A percentile compares a stretch with the other conserved stretches of the same genome.
Evolutionary conservation across 768 basidiomycete species (phyloP).

Genomic region (Phlebiopsis gigantea): DNA sequence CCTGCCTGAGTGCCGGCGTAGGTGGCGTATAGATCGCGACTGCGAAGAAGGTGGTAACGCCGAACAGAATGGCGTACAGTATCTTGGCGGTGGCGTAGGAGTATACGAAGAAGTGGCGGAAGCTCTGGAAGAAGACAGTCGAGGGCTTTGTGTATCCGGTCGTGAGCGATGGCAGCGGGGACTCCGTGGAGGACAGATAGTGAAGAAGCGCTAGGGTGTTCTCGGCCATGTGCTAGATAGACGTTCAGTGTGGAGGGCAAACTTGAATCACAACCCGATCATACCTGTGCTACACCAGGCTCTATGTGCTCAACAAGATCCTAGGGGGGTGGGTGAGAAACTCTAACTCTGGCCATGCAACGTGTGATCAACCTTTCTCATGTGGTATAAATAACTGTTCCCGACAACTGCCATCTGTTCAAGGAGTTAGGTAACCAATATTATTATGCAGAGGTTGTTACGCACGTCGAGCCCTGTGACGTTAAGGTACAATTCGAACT

Average conservation of each 20-base stretch:
- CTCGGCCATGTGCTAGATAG: conserved; percentile 81
- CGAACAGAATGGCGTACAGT: conserved; percentile 50
- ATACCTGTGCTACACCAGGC: conserved; percentile 63
- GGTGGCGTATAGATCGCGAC: conserved; percentile 39
- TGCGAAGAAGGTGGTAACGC: conserved; percentile 32
- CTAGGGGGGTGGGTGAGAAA: conserved; percentile 23
- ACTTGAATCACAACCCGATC: conserved; percentile 1
- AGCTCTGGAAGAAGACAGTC: conserved; percentile 73
- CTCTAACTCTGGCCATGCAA: no score
- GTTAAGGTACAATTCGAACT: conserved; percentile 86
- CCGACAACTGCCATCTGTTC: conserved; percentile 85
- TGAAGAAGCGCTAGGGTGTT: conserved; percentile 77
- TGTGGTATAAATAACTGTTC: conserved; percentile 93
- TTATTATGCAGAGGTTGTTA: conserved; percentile 6
- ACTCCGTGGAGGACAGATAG: conserved; percentile 64
- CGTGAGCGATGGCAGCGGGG: conserved; percentile 63
- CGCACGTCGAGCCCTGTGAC: conserved; percentile 87
- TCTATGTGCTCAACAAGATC: conserved; percentile 84
- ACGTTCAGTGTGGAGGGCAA: no score
- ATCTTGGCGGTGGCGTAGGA: conserved; percentile 66
- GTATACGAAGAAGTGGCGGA: conserved; percentile 69
- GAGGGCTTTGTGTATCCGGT: conserved; percentile 44
- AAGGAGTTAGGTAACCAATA: conserved; percentile 1
- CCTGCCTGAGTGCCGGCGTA: conserved; percentile 30
- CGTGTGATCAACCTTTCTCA: conserved; percentile 56